Conservation (phyloP, 2,329 filamentous ascomycete genomes). For the Cercospora sp. region DNA sequence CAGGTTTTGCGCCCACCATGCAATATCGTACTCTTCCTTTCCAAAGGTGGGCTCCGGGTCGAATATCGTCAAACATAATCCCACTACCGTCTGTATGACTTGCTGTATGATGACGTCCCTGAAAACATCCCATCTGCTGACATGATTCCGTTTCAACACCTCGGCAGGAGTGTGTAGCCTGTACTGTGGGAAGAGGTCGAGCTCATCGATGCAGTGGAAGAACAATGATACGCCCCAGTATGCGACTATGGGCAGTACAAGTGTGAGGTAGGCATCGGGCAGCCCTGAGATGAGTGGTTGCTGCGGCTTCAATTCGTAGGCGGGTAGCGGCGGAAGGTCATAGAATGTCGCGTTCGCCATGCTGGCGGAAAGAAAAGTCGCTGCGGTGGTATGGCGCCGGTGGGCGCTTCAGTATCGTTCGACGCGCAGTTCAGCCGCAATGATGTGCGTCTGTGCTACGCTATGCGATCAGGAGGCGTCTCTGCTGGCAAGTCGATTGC, state of each 20-base stretch:
- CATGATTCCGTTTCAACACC: conserved; percentile 82
- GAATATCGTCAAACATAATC: conserved; percentile 65
- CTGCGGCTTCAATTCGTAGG: conserved; percentile 71
- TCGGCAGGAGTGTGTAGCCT: conserved; percentile 93
- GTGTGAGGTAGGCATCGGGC: conserved; percentile 75
- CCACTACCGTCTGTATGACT: conserved; percentile 76
- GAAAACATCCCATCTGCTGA: conserved; percentile 78
- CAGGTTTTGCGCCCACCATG: conserved; percentile 83
- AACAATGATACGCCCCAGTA: conserved; percentile 87
- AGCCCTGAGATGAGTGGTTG: conserved; percentile 73
- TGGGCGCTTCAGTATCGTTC: conserved; percentile 12
- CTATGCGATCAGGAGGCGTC: conserved; percentile 13
- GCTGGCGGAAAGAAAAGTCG: conserved; percentile 7
- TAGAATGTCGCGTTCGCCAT: conserved; percentile 49
- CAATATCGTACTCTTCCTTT: conserved; percentile 80
- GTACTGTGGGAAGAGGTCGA: conserved; percentile 85
- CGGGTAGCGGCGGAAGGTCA: conserved; percentile 79
- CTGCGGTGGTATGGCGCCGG: conserved; percentile 14
- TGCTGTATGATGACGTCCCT: conserved; percentile 92
- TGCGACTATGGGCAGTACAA: conserved; percentile 73
- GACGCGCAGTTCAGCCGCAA: conserved; percentile 5
- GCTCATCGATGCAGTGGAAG: conserved; percentile 84
- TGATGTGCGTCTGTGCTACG: neutral
- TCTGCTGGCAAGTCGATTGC: neutral
- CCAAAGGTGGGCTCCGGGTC: conserved; percentile 75